A percentile compares a stretch with the other conserved stretches of the same genome.
These are phyloP conservation scores for Sugiyamaella americana DNA, from an alignment of 805 yeast species.

Conservation along the genomic window DNA sequence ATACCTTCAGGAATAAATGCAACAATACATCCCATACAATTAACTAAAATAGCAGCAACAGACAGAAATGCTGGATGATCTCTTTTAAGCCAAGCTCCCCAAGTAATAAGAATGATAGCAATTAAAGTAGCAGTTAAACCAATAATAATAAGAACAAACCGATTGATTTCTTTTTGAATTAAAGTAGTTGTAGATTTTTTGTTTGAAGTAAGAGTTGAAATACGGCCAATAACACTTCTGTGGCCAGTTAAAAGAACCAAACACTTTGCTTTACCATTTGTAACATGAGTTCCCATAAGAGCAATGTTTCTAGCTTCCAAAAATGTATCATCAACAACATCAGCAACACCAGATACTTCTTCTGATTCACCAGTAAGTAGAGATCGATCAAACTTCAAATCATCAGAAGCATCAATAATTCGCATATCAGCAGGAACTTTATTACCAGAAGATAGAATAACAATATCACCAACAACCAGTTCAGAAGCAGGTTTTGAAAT, in stretches of 20 bases:
- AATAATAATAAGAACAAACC: constrained; percentile 29
- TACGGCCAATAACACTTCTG: constrained; percentile 41
- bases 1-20: constrained; percentile 47
- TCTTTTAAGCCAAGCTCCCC: constrained; percentile 42
- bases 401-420: constrained; percentile 34
- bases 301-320: constrained; percentile 41
- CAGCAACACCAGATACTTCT: constrained; percentile 26
- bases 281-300: constrained; percentile 42
- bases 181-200: constrained; percentile 35
- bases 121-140: constrained; percentile 9
- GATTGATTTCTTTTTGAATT: constrained; percentile 23
- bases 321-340: constrained; percentile 22
- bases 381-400: constrained; percentile 42
- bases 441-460: constrained; percentile 35
- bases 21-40: constrained; percentile 41
- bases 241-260: constrained; percentile 42
- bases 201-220: constrained; percentile 38
- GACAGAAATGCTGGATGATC: constrained; percentile 39
- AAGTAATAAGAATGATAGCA: constrained; percentile 27
- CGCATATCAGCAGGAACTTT: constrained; percentile 46
- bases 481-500: constrained; percentile 27
- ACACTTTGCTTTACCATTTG: constrained; percentile 41
- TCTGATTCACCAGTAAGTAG: constrained; percentile 47
- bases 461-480: constrained; percentile 43
- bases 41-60: constrained; percentile 34